Evolutionary conservation across 2,329 filamentous ascomycete genomes (phyloP), one percentile per base, ranked within the genome.

Genomic region (Davidsoniella neocaledoniae): DNA sequence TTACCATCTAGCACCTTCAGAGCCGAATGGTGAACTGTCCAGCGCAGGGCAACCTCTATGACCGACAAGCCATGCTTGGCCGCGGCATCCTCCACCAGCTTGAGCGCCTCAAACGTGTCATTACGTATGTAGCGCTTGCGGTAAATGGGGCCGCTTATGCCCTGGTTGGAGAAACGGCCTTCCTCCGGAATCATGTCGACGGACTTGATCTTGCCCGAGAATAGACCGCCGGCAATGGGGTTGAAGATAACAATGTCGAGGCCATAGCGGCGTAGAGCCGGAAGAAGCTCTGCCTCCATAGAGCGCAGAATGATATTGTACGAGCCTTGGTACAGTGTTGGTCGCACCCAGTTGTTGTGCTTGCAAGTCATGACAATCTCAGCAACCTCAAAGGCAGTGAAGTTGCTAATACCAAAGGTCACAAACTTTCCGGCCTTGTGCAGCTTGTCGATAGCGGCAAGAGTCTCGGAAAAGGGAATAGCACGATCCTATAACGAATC

Each of bases 371-470:
- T 75, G 51, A 82, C 81, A 8, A 93, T 76, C 65, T 94, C 87
- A 0, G 86, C 86, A 8, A 94, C 83, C 62, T 94, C 87, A 60
- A 82, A 91, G 0, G 86, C 81, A 0, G 86, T 84, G 62, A 80
- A 94, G 66, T 94, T 94, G 57, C 77, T 83, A 52, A 95, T 66
- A 2, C 86, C 87, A 10, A 94, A 68, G 47, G 76, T 74, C 17
- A 86, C 77, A 59, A 95, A 94, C 62, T 90, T 91, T 53, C 86
- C 86, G 51, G 83, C 76, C 64, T 86, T 85, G 69, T 94, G 85
- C 47, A 94, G 67, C 64, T 86, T 78, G 62, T 94, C 76, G 53
- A 87, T 71, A 4, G 81, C 83, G 57, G 79, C 74, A 16, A 94
- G 71, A 0, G 87, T 91, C 63, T 91, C 82, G 6, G 77, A 77